Percentiles rank a stretch among this genome's conserved stretches.
Conservation (phyloP, 495 filamentous ascomycete genomes). For the Aspergillus bertholletiae region DNA sequence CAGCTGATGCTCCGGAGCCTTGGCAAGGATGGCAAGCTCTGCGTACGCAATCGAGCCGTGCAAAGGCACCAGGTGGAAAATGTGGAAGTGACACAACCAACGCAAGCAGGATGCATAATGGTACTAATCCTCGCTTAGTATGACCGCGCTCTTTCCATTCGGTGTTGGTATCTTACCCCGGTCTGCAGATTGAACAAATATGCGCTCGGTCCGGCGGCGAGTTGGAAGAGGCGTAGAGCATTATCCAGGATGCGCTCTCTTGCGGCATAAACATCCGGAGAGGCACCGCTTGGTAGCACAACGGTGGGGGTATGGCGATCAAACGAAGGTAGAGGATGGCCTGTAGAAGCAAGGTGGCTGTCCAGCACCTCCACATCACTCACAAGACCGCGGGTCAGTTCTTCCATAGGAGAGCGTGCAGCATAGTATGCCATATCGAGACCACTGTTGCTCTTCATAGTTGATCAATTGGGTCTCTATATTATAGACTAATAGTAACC, state of each 20-base stretch:
- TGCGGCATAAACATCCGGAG: not conserved
- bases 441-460: no score
- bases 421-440: no score
- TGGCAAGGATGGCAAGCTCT: conserved; percentile 18
- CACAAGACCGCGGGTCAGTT: no score
- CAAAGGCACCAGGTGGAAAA: conserved; percentile 24
- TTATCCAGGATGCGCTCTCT: not conserved
- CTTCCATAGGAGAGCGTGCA: no score
- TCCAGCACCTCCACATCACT: no score
- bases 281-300: not conserved
- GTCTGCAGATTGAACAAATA: conserved; percentile 16
- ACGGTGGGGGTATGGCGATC: not conserved
- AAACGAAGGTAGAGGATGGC: not conserved
- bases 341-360: no score
- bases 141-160: not conserved
- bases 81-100: conserved; percentile 21
- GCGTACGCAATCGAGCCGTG: conserved; percentile 20
- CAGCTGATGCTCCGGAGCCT: conserved; percentile 21
- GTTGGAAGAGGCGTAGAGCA: conserved; percentile 16
- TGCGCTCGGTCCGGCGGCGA: conserved; percentile 21
- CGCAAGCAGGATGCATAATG: conserved; percentile 7
- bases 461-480: no score
- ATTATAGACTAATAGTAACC: no score
- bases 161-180: conserved; percentile 12
- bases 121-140: conserved; percentile 1